A percentile compares a stretch with the other conserved stretches of the same genome.
phyloP scores from a whole-genome alignment of 768 basidiomycete genomes.

The Kwoniella dejecticola region DNA sequence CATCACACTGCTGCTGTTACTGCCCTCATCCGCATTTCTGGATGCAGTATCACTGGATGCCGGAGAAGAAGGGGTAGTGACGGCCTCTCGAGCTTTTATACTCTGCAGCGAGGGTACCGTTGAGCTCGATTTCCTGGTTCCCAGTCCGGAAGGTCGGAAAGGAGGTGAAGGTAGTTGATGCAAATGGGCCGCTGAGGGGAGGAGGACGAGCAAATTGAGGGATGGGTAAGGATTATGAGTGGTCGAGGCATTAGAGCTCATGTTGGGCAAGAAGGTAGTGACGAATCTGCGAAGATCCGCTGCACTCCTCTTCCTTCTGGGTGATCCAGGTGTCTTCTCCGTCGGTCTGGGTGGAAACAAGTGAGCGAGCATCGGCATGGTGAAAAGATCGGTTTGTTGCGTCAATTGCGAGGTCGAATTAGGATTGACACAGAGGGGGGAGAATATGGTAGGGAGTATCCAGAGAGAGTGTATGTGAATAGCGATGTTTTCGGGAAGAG shows the following conservation, averaged over 20 bases:
- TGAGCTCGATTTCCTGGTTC: constrained; percentile 28
- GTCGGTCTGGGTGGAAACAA: constrained; percentile 17
- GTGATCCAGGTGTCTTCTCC: not conserved
- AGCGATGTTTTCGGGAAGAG: no score
- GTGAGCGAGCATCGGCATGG: constrained; percentile 15
- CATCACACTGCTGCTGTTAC: constrained; percentile 4
- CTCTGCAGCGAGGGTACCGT: constrained; percentile 28
- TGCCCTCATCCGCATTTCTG: constrained; percentile 12
- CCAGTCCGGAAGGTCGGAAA: constrained; percentile 21
- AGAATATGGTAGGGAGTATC: no score
- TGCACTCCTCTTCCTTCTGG: constrained; percentile 16
- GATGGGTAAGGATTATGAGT: constrained; percentile 8
- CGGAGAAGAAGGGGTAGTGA: constrained; percentile 1
- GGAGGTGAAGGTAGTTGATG: constrained; percentile 21
- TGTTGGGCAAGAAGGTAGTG: constrained; percentile 12
- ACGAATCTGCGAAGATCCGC: constrained; percentile 20
- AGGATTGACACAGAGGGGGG: no score
- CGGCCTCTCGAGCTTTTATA: constrained; percentile 4
- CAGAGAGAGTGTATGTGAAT: no score
- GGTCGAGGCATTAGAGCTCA: constrained; percentile 2
- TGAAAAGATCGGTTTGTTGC: not conserved
- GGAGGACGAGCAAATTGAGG: constrained; percentile 34
- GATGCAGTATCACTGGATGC: not conserved
- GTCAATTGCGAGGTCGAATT: no score
- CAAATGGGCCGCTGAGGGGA: constrained; percentile 36